Evolutionary conservation across 257 asterid genomes (phyloP).

Genomic region (Solanum piurae): DNA sequence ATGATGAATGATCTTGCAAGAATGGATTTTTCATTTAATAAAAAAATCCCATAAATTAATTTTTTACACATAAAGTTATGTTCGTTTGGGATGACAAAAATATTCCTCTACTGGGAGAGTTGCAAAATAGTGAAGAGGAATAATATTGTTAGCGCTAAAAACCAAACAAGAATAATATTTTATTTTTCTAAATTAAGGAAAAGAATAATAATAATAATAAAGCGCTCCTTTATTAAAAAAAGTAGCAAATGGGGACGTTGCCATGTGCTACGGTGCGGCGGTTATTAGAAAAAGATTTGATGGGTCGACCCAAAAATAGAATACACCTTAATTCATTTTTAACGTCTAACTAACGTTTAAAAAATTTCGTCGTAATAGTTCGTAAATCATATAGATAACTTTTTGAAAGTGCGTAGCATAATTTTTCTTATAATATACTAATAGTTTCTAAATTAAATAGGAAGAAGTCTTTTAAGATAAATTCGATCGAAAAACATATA

Average conservation of each 20-base stretch:
- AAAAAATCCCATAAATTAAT: background rate
- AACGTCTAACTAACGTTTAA: background rate
- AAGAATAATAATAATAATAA: background rate
- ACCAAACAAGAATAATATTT: background rate
- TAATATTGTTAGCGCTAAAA: background rate
- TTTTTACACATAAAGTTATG: background rate
- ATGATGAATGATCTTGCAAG: too few species aligned
- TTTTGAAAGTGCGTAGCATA: too few species aligned
- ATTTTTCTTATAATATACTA: too few species aligned
- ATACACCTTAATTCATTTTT: background rate
- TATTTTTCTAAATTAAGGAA: background rate
- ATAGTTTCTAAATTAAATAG: too few species aligned
- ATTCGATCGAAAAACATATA: too few species aligned
- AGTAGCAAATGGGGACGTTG: conserved; percentile 20
- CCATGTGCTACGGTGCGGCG: conserved; percentile 34
- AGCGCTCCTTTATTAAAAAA: background rate
- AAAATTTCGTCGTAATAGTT: too few species aligned
- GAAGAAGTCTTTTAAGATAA: too few species aligned
- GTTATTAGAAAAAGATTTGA: conserved; percentile 8
- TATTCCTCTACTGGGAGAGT: background rate
- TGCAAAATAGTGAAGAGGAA: background rate
- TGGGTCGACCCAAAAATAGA: background rate
- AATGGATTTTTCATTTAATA: too few species aligned
- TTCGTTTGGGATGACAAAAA: background rate
- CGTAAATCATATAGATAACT: too few species aligned